Conservation (phyloP, 1,284 basidiomycete species). For the Mycena citricolor region DNA sequence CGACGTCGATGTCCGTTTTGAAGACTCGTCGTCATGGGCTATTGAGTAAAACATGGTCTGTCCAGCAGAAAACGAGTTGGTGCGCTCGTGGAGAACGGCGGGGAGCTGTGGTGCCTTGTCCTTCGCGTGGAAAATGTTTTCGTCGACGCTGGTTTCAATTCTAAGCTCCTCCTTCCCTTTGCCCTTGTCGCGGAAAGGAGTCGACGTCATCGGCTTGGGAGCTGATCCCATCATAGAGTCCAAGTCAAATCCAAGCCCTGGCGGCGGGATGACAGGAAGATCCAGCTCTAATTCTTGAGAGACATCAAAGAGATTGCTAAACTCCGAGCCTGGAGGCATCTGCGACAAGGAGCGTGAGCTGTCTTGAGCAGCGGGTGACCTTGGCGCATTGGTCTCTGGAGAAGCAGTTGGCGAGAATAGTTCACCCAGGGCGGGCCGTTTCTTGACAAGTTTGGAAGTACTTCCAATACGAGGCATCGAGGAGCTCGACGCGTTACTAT, state of each 20-base stretch:
- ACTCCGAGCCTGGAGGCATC: slow-evolving; percentile 32
- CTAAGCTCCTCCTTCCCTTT: slow-evolving; percentile 29
- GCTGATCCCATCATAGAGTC: slow-evolving; percentile 35
- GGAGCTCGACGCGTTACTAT: slow-evolving; percentile 29
- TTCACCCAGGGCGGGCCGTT: slow-evolving; percentile 40
- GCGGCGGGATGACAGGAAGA: slow-evolving; percentile 44
- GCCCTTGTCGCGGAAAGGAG: slow-evolving; percentile 34
- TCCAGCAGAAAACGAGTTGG: slow-evolving; percentile 62
- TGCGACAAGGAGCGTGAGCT: slow-evolving; percentile 29
- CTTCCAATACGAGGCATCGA: slow-evolving; percentile 32
- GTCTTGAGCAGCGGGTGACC: slow-evolving; percentile 18
- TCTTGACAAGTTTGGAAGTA: slow-evolving; percentile 13
- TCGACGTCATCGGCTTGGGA: slow-evolving; percentile 33
- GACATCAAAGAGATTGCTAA: slow-evolving; percentile 55
- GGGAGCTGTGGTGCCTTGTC: slow-evolving; percentile 38
- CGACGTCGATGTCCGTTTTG: slow-evolving; percentile 23
- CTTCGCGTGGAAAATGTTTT: slow-evolving; percentile 40
- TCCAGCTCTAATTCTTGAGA: slow-evolving; percentile 54
- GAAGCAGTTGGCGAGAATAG: slow-evolving; percentile 36
- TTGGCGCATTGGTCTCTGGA: slow-evolving; percentile 10
- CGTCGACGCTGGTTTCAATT: slow-evolving; percentile 29
- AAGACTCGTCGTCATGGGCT: slow-evolving; percentile 27
- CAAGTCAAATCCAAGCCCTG: slow-evolving; percentile 44
- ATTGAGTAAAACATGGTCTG: slow-evolving; percentile 58
- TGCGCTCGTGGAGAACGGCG: slow-evolving; percentile 43